Conservation (phyloP, 2,329 filamentous ascomycete genomes). For the Dryadomyces quercivorus region DNA sequence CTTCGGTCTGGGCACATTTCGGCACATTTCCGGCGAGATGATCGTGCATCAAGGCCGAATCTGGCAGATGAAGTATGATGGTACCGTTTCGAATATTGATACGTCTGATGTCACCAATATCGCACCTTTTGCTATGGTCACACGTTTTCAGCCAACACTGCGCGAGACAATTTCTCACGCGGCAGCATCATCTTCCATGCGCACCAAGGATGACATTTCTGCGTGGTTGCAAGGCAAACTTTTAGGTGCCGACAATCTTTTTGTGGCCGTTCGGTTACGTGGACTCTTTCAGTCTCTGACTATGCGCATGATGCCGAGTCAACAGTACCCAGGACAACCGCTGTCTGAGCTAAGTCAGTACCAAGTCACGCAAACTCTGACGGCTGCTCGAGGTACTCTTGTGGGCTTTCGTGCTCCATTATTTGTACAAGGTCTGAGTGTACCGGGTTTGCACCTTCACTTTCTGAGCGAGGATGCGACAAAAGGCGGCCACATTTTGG, state of each 20-base stretch:
- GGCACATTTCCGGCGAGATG: constrained; percentile 23
- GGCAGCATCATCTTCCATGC: constrained; percentile 10
- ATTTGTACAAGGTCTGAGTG: constrained; percentile 21
- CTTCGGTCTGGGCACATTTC: constrained; percentile 23
- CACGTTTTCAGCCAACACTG: constrained; percentile 17
- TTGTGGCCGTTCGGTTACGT: constrained; percentile 18
- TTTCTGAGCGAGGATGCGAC: constrained; percentile 21
- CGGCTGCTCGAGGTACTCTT: constrained; percentile 16
- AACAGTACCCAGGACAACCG: constrained; percentile 16
- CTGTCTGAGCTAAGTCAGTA: constrained; percentile 17
- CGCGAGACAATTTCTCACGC: neutral
- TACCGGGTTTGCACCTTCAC: constrained; percentile 22
- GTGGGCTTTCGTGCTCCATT: constrained; percentile 21
- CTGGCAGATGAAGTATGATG: constrained; percentile 24
- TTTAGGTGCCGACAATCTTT: constrained; percentile 18
- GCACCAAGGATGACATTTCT: constrained; percentile 17
- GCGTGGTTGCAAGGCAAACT: constrained; percentile 14
- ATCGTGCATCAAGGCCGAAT: constrained; percentile 20
- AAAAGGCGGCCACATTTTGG: constrained; percentile 20
- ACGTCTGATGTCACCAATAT: constrained; percentile 13
- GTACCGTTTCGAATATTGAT: constrained; percentile 15
- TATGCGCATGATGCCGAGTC: constrained; percentile 20
- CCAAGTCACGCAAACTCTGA: constrained; percentile 18
- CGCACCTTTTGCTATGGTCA: constrained; percentile 22
- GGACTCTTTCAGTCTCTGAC: constrained; percentile 18